phyloP scores from a whole-genome alignment of 768 basidiomycete species.

The Daedaleopsis sinensis region DNA sequence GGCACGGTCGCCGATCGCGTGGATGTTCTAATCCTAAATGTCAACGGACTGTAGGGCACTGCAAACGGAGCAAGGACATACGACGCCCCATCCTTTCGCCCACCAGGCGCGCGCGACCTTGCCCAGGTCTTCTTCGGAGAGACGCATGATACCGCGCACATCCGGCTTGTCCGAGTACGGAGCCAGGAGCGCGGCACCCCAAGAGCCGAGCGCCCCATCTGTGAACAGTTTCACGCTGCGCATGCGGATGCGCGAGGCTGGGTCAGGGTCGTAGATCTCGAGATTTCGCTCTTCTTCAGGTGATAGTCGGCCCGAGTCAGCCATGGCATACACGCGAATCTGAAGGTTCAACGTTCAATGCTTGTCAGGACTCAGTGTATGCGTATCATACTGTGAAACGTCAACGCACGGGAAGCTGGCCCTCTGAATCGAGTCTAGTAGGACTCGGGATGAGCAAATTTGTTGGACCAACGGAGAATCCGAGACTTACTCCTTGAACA shows the following conservation, averaged over 20 bases:
- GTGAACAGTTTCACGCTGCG: slow-evolving; percentile 75
- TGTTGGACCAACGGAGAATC: neutral
- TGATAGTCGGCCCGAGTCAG: slow-evolving; percentile 43
- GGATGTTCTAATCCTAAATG: slow-evolving; percentile 68
- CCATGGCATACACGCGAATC: slow-evolving; percentile 43
- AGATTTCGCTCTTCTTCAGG: slow-evolving; percentile 14
- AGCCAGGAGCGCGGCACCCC: slow-evolving; percentile 86
- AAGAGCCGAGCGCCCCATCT: slow-evolving; percentile 90
- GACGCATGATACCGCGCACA: slow-evolving; percentile 70
- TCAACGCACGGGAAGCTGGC: slow-evolving; percentile 64
- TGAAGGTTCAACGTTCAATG: slow-evolving; percentile 12
- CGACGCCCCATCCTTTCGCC: slow-evolving; percentile 82
- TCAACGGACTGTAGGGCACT: neutral
- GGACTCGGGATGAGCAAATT: neutral
- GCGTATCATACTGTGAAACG: neutral
- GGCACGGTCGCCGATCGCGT: slow-evolving; percentile 88
- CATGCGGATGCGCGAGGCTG: slow-evolving; percentile 26
- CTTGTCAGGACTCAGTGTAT: no score
- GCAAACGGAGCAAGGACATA: slow-evolving; percentile 40
- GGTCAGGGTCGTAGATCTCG: slow-evolving; percentile 39
- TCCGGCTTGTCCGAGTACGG: slow-evolving; percentile 84
- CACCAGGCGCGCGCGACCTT: slow-evolving; percentile 64
- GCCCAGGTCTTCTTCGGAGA: slow-evolving; percentile 53
- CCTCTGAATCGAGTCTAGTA: slow-evolving; percentile 66
- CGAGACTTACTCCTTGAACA: slow-evolving; percentile 61